phyloP scores from a whole-genome alignment of 2,329 filamentous ascomycete genomes.

The Botryotinia globosa region DNA sequence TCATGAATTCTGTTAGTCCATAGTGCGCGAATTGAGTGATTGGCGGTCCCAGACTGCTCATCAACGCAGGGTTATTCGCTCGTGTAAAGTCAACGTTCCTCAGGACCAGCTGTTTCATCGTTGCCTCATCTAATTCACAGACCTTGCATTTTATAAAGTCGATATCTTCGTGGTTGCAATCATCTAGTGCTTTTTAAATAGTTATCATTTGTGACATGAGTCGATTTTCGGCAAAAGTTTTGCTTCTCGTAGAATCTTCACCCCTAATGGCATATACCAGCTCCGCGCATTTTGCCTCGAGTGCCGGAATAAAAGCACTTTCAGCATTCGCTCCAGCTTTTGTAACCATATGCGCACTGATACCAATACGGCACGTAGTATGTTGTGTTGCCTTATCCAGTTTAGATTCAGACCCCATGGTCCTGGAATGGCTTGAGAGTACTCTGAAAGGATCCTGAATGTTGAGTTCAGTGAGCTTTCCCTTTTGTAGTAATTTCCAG shows the following conservation, averaged over 20 bases:
- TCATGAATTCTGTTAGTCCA: slow-evolving; percentile 23
- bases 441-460: not conserved
- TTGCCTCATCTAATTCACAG: not conserved
- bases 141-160: not conserved
- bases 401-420: not conserved
- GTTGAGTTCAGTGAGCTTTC: not conserved
- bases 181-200: not conserved
- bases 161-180: not conserved
- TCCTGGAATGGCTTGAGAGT: not conserved
- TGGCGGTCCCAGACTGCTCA: not conserved
- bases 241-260: not conserved
- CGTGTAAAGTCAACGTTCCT: not conserved
- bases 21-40: slow-evolving; percentile 15
- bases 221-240: not conserved
- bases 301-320: not conserved
- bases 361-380: not conserved
- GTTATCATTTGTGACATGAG: not conserved
- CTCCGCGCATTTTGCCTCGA: not conserved
- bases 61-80: not conserved
- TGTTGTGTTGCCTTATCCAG: not conserved
- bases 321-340: not conserved
- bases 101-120: not conserved
- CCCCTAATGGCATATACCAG: not conserved
- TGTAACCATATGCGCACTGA: not conserved
- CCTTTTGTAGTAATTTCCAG: slow-evolving; percentile 3